These are phyloP conservation scores for Hanseniaspora thailandica DNA, from an alignment of 805 yeast species.

Conservation along the genomic window DNA sequence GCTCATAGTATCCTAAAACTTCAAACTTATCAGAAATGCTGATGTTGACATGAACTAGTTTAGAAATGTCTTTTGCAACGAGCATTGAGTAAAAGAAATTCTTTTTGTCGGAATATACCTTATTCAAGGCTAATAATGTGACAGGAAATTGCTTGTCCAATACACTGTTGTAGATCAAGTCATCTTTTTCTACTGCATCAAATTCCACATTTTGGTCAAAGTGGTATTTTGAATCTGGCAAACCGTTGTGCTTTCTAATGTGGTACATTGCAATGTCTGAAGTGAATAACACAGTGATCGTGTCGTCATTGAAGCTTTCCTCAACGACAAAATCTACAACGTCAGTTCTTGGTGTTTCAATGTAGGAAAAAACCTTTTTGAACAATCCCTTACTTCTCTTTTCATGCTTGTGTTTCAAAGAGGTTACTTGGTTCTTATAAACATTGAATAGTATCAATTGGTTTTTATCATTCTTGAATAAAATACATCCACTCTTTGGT, in stretches of 20 bases:
- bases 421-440: not conserved
- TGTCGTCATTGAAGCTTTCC: not conserved
- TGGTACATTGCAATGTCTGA: constrained; percentile 1
- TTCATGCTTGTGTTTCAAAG: not conserved
- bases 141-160: not conserved
- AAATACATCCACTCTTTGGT: not conserved
- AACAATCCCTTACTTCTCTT: not conserved
- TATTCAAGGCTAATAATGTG: not conserved
- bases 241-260: not conserved
- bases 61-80: not conserved
- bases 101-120: not conserved
- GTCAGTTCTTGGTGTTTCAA: not conserved
- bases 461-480: constrained; percentile 4
- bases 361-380: not conserved
- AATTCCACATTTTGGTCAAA: not conserved
- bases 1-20: not conserved
- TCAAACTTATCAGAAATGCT: not conserved
- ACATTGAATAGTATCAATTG: constrained; percentile 7
- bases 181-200: not conserved
- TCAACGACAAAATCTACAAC: constrained; percentile 13
- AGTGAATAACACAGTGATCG: constrained; percentile 6
- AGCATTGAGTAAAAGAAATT: not conserved
- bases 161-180: not conserved
- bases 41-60: not conserved
- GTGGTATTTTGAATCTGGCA: not conserved